These are phyloP conservation scores for Leccinum variabile DNA, from an alignment of 1,284 basidiomycete species.

Conservation along the genomic window DNA sequence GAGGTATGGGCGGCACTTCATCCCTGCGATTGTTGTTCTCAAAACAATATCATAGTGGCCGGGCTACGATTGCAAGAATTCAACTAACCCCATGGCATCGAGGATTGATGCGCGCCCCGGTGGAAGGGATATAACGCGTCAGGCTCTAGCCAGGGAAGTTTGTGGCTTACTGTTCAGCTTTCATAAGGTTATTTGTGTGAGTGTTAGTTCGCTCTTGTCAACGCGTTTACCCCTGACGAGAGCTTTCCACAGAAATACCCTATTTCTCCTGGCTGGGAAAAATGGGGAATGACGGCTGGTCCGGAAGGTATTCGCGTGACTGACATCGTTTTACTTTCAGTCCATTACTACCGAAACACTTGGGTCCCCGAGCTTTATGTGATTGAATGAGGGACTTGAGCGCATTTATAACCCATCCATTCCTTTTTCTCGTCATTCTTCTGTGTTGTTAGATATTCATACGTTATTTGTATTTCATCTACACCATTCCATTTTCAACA, in stretches of 20 bases:
- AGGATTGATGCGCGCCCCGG: conserved; percentile 16
- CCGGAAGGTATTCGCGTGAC: conserved; percentile 19
- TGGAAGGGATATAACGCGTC: conserved; percentile 22
- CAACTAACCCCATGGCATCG: conserved; percentile 8
- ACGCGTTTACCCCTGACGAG: conserved; percentile 2
- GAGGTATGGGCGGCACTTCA: conserved; percentile 15
- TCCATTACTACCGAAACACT: conserved; percentile 30
- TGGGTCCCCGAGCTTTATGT: conserved; percentile 36
- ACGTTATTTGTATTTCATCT: conserved; percentile 12
- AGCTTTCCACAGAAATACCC: conserved; percentile 12
- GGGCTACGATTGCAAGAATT: conserved; percentile 17
- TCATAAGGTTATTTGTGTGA: conserved; percentile 15
- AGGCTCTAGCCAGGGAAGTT: conserved; percentile 22
- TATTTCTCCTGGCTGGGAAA: conserved; percentile 17
- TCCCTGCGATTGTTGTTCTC: background rate
- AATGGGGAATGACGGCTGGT: conserved; percentile 24
- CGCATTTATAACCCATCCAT: background rate
- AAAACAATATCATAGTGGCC: conserved; percentile 26
- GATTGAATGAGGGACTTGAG: conserved; percentile 23
- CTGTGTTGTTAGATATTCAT: background rate
- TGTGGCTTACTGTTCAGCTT: conserved; percentile 17
- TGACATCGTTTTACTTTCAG: conserved; percentile 28
- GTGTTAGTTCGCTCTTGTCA: background rate
- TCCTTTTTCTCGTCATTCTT: background rate
- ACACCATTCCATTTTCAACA: background rate